Base-by-base conservation (phyloP, 2,329 filamentous ascomycete species). In the Septoria linicola region DNA sequence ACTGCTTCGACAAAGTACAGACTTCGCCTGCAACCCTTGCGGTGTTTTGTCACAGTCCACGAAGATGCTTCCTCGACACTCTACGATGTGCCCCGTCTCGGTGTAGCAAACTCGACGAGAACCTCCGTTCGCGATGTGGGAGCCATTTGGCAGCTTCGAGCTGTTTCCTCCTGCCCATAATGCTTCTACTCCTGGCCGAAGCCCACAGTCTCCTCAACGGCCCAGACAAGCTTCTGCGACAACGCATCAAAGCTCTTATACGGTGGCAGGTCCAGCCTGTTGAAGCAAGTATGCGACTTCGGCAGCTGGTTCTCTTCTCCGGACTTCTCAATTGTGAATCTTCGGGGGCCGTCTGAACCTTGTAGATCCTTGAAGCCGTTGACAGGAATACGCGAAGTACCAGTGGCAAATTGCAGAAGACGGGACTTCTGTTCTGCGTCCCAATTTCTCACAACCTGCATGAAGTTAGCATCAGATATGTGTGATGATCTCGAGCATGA, bases 321-420 rank as follows among this genome's bases (percentile, higher is more conserved):
- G 31, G 91, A 89, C 76, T 97, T 97, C 72, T 99, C 93, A 71
- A 99, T 97, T 1, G 93, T 99, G 66, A 99, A 99, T 57, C 93
- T 79, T 72, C 93, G 81, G 8, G 93, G 93, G 3, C 93, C 93
- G 69, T 99, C 93, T 62, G 90, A 96, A 34, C 93, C 93, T 72
- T 99, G 93, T 44, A 99, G 77, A 78, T 99, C 93, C 76, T 99
- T 99, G 81, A 99, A 99, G 6, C 93, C 93, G 71, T 99, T 99
- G 73, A 99, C 93, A 1, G 93, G 93, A 61, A 99, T 99, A 75
- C 93, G 87, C 42, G 90, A 96, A 11, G 93, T 99, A 71, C 93
- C 93, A 7, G 93, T 99, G 0, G 93, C 93, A 70, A 99, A 99
- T 72, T 99, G 93, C 64, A 99, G 74, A 57, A 99, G 79, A 66